These are phyloP conservation scores for Henckelia pumila DNA, from an alignment of 257 asterid species.

Conservation along the genomic window DNA sequence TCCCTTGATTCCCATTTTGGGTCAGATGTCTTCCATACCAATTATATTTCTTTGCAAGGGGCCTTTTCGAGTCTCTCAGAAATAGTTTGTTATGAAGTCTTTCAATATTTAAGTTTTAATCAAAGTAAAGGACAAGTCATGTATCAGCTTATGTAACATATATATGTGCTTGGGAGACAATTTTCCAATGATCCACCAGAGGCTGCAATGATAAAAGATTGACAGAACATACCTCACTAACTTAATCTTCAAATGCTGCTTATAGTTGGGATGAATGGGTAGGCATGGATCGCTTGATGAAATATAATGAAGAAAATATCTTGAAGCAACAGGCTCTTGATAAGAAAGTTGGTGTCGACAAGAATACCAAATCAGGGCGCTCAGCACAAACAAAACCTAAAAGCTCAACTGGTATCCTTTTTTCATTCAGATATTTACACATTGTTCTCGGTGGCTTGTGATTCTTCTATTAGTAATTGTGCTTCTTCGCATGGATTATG, in stretches of 20 bases:
- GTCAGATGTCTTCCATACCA: conserved; percentile 13
- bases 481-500: conserved; percentile 28
- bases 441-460: conserved; percentile 3
- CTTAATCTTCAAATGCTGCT: conserved; percentile 29
- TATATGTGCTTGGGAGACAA: background rate
- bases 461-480: conserved; percentile 23
- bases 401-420: conserved; percentile 63
- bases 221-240: conserved; percentile 24
- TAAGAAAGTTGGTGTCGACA: conserved; percentile 75
- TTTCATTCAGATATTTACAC: conserved; percentile 19
- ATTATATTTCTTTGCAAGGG: background rate
- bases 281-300: conserved; percentile 77
- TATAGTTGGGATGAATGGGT: conserved; percentile 99
- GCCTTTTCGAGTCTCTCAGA: background rate
- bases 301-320: conserved; percentile 68
- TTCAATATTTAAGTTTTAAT: background rate
- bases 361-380: conserved; percentile 66
- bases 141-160: background rate
- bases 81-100: background rate
- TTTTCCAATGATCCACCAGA: background rate
- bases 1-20: conserved; percentile 15
- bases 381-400: conserved; percentile 73
- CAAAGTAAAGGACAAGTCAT: conserved; percentile 5
- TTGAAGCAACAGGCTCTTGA: conserved; percentile 77
- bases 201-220: conserved; percentile 8